Conservation (phyloP, 352 stramenopile species). For the Thalassiosira exigua region DNA sequence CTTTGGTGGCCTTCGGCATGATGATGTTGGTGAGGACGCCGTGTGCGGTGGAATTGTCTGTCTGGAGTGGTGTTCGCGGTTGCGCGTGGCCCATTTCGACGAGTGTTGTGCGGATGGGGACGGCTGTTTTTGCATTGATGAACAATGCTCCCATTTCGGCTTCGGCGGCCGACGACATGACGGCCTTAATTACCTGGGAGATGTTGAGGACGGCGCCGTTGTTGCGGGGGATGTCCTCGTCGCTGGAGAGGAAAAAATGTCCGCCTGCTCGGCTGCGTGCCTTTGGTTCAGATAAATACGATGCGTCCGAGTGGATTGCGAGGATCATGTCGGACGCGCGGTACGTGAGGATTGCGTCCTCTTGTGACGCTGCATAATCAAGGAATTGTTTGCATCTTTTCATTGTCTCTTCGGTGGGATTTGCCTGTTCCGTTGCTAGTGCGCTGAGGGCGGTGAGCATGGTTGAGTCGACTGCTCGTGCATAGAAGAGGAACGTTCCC, state of each 20-base stretch:
- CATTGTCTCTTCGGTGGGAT: constrained; percentile 15
- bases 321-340: constrained; percentile 55
- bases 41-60: too few relatives aligned
- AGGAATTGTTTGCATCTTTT: constrained; percentile 34
- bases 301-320: constrained; percentile 35
- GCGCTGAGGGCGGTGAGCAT: constrained; percentile 34
- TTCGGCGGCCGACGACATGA: constrained; percentile 53
- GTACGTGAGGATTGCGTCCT: constrained; percentile 45
- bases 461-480: constrained; percentile 32
- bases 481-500: constrained; percentile 54
- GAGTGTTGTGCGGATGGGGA: constrained; percentile 26
- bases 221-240: too few relatives aligned
- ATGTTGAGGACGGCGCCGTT: too few relatives aligned
- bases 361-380: constrained; percentile 55
- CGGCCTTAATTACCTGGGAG: too few relatives aligned
- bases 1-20: too few relatives aligned
- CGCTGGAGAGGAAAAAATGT: constrained; percentile 18
- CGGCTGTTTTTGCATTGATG: constrained; percentile 40
- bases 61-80: too few relatives aligned
- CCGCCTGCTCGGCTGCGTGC: constrained; percentile 34
- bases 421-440: constrained; percentile 30
- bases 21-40: too few relatives aligned
- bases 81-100: too few relatives aligned
- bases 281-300: constrained; percentile 40
- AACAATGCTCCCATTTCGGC: constrained; percentile 51